Percentiles rank a stretch among this genome's conserved stretches.
phyloP scores from a whole-genome alignment of 768 basidiomycete genomes.

The Sistotremastrum suecicum region DNA sequence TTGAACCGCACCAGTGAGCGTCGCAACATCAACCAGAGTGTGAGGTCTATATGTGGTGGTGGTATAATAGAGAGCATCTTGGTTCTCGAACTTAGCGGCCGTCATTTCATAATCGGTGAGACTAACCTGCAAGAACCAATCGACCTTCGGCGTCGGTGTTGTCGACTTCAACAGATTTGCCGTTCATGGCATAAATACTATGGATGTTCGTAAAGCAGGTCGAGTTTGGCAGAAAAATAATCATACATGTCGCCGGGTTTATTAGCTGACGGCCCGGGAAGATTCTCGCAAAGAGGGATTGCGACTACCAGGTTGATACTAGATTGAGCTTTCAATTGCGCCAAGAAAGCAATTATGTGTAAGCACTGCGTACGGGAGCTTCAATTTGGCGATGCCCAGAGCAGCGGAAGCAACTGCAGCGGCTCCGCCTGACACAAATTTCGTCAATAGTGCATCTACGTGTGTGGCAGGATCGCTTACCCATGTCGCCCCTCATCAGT shows the following conservation, averaged over 20 bases:
- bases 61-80: slow-evolving; percentile 77
- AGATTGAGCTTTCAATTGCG: background rate
- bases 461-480: slow-evolving; percentile 17
- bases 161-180: slow-evolving; percentile 75
- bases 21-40: slow-evolving; percentile 78
- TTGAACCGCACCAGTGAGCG: slow-evolving; percentile 65
- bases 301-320: slow-evolving; percentile 65
- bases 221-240: background rate
- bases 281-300: slow-evolving; percentile 72
- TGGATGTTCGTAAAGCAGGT: background rate
- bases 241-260: slow-evolving; percentile 79
- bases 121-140: slow-evolving; percentile 53
- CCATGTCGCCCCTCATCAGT: slow-evolving; percentile 81
- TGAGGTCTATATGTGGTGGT: slow-evolving; percentile 66
- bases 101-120: background rate
- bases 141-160: slow-evolving; percentile 82
- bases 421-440: slow-evolving; percentile 42
- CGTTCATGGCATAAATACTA: slow-evolving; percentile 78
- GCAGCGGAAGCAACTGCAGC: slow-evolving; percentile 63
- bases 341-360: background rate
- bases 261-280: slow-evolving; percentile 52
- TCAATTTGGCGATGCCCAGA: slow-evolving; percentile 66
- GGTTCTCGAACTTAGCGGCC: background rate
- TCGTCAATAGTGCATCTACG: background rate
- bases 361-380: slow-evolving; percentile 48